Conservation (phyloP, 805 yeast species). For the Jamesozyma jinghongensis region DNA sequence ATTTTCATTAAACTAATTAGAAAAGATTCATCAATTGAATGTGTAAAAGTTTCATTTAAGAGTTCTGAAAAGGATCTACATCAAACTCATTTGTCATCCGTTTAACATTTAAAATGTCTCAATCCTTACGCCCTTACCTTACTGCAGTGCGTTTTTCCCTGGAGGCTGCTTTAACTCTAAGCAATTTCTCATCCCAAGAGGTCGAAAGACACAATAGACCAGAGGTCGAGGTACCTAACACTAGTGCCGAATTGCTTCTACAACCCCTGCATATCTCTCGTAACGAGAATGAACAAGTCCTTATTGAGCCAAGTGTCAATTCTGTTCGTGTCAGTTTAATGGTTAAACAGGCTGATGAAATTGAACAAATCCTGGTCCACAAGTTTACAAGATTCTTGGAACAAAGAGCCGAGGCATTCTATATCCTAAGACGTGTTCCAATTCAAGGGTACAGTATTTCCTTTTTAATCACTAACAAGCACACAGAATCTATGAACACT, state of each 20-base stretch:
- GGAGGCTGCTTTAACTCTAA: slow-evolving; percentile 86
- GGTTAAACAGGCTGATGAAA: slow-evolving; percentile 96
- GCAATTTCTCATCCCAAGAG: slow-evolving; percentile 88
- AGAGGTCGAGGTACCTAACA: slow-evolving; percentile 75
- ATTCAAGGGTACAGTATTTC: slow-evolving; percentile 88
- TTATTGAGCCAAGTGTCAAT: slow-evolving; percentile 90
- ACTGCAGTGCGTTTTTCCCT: slow-evolving; percentile 89
- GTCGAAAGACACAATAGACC: slow-evolving; percentile 97
- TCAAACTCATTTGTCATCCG: no score
- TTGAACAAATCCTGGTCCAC: slow-evolving; percentile 88
- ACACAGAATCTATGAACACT: slow-evolving; percentile 92
- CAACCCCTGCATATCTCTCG: slow-evolving; percentile 87
- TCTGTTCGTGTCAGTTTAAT: slow-evolving; percentile 84
- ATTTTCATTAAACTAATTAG: no score
- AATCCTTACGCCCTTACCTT: slow-evolving; percentile 90
- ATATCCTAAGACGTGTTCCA: slow-evolving; percentile 84
- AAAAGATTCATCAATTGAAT: no score
- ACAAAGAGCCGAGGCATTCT: slow-evolving; percentile 90
- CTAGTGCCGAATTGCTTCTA: slow-evolving; percentile 73
- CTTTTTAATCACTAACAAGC: slow-evolving; percentile 85
- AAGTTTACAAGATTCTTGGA: slow-evolving; percentile 90
- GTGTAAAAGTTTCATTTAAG: no score
- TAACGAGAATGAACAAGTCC: slow-evolving; percentile 84
- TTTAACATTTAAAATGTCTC: no score
- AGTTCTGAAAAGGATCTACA: no score